phyloP scores from a whole-genome alignment of 805 yeast genomes.

The Kockiozyma suomiensis region DNA sequence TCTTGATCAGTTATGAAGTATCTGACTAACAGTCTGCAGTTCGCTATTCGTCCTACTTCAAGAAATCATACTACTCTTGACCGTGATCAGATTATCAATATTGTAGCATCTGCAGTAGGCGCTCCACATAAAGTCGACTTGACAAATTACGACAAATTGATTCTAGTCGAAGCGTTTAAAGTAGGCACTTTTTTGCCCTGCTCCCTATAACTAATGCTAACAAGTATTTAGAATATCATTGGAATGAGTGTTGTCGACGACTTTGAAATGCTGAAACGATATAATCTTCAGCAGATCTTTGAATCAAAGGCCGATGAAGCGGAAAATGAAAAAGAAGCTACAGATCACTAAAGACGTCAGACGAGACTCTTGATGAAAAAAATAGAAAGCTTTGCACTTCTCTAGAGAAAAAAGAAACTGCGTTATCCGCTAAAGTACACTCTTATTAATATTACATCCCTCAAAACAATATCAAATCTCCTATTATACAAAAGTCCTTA shows the following conservation, averaged over 20 bases:
- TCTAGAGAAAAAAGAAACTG: background rate
- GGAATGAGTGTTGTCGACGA: slow-evolving; percentile 79
- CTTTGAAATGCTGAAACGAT: slow-evolving; percentile 64
- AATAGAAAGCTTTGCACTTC: background rate
- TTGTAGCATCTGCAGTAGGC: slow-evolving; percentile 73
- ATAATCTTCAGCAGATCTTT: slow-evolving; percentile 79
- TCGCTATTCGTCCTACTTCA: slow-evolving; percentile 79
- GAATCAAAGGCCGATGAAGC: slow-evolving; percentile 15
- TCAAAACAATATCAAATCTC: background rate
- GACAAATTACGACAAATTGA: slow-evolving; percentile 73
- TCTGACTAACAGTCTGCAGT: slow-evolving; percentile 41
- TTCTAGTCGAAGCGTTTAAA: slow-evolving; percentile 85
- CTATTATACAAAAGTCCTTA: background rate
- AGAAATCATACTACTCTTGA: slow-evolving; percentile 76
- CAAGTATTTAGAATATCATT: slow-evolving; percentile 56
- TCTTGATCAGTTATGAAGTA: background rate
- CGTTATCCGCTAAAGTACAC: background rate
- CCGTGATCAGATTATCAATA: slow-evolving; percentile 70
- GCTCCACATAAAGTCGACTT: slow-evolving; percentile 78
- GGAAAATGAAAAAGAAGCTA: background rate
- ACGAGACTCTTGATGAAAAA: background rate
- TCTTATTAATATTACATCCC: background rate
- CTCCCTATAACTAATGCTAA: background rate
- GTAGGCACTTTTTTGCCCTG: slow-evolving; percentile 9
- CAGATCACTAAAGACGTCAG: background rate